phyloP scores from a whole-genome alignment of 140 eudicot species.

The Cichorium intybus region DNA sequence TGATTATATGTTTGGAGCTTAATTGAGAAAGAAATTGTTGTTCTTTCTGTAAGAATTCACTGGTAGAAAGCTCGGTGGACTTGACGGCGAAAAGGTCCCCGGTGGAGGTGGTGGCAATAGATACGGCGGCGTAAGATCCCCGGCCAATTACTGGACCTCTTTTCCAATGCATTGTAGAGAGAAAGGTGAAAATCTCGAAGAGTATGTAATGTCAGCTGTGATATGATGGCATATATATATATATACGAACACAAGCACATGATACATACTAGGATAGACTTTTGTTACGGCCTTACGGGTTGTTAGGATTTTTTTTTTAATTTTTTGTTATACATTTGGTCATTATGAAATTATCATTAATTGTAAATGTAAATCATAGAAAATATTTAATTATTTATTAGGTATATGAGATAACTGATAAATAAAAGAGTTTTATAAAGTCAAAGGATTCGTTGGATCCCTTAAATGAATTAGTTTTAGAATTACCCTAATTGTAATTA shows the following conservation, averaged over 20 bases:
- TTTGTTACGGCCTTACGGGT: not conserved
- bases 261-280: not conserved
- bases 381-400: too few relatives aligned
- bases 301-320: too few relatives aligned
- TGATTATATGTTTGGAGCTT: conserved; percentile 12
- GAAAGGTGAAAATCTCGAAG: not conserved
- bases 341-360: too few relatives aligned
- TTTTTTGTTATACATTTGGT: too few relatives aligned
- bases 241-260: too few relatives aligned
- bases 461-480: too few relatives aligned
- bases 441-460: too few relatives aligned
- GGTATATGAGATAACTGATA: too few relatives aligned
- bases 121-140: conserved; percentile 29
- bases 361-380: too few relatives aligned
- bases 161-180: conserved; percentile 27
- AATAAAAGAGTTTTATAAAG: too few relatives aligned
- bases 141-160: conserved; percentile 31
- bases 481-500: too few relatives aligned
- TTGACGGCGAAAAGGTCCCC: conserved; percentile 24
- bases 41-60: conserved; percentile 20
- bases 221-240: not conserved
- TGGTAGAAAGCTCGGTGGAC: conserved; percentile 19
- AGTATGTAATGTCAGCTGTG: not conserved
- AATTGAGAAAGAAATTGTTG: conserved; percentile 15
- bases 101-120: conserved; percentile 20